phyloP scores from a whole-genome alignment of 306 rosid genomes.

The Fagus crenata region DNA sequence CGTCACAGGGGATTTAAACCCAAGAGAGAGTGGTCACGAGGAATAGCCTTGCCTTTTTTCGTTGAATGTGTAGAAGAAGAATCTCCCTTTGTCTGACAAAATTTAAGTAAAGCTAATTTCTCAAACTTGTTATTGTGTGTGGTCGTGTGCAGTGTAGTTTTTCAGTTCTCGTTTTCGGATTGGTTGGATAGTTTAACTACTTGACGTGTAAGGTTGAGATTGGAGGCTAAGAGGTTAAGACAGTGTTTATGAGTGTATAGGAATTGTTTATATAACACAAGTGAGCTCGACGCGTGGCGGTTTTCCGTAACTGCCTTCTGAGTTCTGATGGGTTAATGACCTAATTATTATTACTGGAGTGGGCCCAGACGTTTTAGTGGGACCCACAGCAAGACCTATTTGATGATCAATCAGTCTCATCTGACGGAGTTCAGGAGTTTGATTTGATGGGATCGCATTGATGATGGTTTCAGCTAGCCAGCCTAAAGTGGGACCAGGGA shows the following conservation, averaged over 20 bases:
- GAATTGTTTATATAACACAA: no score
- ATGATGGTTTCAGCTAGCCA: no score
- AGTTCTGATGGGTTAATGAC: no score
- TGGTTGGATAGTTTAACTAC: no score
- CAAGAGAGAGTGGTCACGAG: constrained; percentile 49
- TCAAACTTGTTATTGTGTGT: background rate
- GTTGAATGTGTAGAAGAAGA: constrained; percentile 48
- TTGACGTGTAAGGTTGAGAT: no score
- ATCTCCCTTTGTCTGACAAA: constrained; percentile 33
- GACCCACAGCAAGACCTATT: no score
- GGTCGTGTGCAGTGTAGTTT: no score
- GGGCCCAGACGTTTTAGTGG: background rate
- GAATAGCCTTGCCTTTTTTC: constrained; percentile 45
- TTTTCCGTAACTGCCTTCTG: background rate
- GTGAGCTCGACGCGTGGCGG: background rate
- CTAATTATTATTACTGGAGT: background rate
- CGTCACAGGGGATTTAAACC: constrained; percentile 47
- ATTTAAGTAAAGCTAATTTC: constrained; percentile 4
- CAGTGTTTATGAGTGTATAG: no score
- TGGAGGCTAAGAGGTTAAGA: no score
- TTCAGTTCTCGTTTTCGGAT: no score
- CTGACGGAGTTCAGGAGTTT: background rate
- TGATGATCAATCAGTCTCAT: background rate
- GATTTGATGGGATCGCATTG: no score
- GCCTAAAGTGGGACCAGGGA: no score